A percentile compares a stretch with the other conserved stretches of the same genome.
These are phyloP conservation scores for Bryopsis sp. DNA, from an alignment of 139 green algal genomes.

Conservation along the genomic window DNA sequence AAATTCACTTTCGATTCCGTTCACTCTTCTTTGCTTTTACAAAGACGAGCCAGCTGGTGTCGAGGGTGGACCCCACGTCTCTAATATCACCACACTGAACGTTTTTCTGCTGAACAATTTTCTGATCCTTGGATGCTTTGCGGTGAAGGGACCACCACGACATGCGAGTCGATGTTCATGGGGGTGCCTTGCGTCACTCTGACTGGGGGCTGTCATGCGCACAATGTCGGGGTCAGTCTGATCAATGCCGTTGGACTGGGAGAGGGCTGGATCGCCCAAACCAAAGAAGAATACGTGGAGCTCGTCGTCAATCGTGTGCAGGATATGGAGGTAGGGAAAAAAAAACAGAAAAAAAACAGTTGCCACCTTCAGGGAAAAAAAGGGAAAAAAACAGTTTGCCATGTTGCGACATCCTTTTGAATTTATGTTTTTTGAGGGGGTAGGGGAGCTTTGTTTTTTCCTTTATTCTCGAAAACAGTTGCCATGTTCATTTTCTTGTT, in stretches of 20 bases:
- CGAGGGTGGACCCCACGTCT: no score
- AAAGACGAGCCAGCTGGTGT: no score
- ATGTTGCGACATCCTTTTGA: neutral
- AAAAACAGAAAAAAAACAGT: neutral
- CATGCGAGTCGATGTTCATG: slow-evolving; percentile 91
- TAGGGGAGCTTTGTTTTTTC: neutral
- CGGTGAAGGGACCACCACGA: slow-evolving; percentile 87
- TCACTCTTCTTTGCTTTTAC: no score
- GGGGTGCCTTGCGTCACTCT: slow-evolving; percentile 86
- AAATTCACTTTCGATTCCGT: no score
- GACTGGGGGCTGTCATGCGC: slow-evolving; percentile 76
- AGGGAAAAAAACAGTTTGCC: slow-evolving; percentile 1
- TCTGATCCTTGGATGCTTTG: neutral
- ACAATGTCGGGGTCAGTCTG: slow-evolving; percentile 89
- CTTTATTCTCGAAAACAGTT: neutral
- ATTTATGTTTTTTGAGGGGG: neutral
- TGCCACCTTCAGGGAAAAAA: neutral
- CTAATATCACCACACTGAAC: no score
- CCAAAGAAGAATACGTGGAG: slow-evolving; percentile 71
- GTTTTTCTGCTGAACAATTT: no score
- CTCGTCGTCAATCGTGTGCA: slow-evolving; percentile 44
- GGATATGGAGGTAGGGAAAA: slow-evolving; percentile 29
- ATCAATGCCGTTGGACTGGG: slow-evolving; percentile 65
- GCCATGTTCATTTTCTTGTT: neutral
- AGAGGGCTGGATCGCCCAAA: slow-evolving; percentile 63